phyloP scores from a whole-genome alignment of 2,329 filamentous ascomycete genomes.

The Colletotrichum godetiae region DNA sequence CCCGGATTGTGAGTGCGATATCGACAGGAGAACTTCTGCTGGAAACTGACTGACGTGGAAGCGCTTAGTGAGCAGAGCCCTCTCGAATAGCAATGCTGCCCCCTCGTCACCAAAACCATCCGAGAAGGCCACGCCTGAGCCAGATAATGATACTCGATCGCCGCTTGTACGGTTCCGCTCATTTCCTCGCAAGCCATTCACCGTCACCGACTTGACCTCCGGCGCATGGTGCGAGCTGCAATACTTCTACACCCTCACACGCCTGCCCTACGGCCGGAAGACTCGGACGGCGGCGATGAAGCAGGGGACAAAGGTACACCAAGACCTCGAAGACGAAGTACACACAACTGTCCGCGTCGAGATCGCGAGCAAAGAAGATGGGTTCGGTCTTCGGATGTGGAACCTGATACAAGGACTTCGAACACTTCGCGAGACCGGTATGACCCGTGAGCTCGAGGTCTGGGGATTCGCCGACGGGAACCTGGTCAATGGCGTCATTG shows the following conservation, averaged over 20 bases:
- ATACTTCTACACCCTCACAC: constrained; percentile 87
- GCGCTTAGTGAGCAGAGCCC: constrained; percentile 69
- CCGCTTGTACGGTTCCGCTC: constrained; percentile 84
- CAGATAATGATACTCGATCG: constrained; percentile 50
- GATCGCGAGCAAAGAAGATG: constrained; percentile 81
- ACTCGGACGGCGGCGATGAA: constrained; percentile 86
- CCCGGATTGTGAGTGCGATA: constrained; percentile 62
- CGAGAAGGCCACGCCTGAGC: constrained; percentile 35
- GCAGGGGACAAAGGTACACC: constrained; percentile 82
- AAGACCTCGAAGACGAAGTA: constrained; percentile 86
- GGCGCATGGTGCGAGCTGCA: constrained; percentile 97
- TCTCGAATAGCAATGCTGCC: constrained; percentile 42
- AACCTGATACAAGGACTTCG: constrained; percentile 89
- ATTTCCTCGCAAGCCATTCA: constrained; percentile 81
- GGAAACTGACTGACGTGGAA: constrained; percentile 71
- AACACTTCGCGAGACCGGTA: constrained; percentile 75
- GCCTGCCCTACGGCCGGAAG: constrained; percentile 77
- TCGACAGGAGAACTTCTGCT: constrained; percentile 19
- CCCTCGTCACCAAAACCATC: constrained; percentile 36
- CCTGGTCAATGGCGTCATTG: constrained; percentile 89
- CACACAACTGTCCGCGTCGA: constrained; percentile 81
- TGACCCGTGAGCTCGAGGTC: constrained; percentile 82
- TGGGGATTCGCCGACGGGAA: constrained; percentile 88
- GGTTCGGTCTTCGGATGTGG: constrained; percentile 86
- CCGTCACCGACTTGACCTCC: constrained; percentile 87